Base-by-base conservation (phyloP, 345 rosid species). In the Pugionium dolabratum region DNA sequence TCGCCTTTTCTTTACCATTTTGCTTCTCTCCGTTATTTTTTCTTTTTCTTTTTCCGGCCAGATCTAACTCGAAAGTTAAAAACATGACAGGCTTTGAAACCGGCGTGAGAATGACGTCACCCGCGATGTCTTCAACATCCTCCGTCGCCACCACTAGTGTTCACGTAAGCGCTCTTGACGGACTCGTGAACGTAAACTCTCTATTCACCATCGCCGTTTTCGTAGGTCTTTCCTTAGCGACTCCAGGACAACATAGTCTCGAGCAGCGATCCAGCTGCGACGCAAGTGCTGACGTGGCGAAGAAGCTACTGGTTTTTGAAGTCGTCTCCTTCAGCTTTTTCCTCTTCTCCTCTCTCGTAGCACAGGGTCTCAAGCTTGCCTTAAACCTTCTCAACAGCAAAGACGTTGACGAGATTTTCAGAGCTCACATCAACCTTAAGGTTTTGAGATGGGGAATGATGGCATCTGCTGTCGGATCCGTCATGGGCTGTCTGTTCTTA, bases 161-260 rank as follows among this genome's bases (percentile, higher is more conserved):
- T 61, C 98, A 93, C 67, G 97, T 90, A 50, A 93, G 91, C 4
- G 99, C 99, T 39, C 86, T 93, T 7, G 97, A 93, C 47, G 98
- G 97, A 11, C 84, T 93, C 7, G 98, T 93, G 41, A 93, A 93
- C 76, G 98, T 90, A 1, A 90, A 93, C 85, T 93, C 97, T 4
- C 96, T 93, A 69, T 93, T 90, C 85, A 88, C 97, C 35, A 83
- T 90, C 66, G 98, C 98, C 27, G 97, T 90, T 61, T 93, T 93
- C 77, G 98, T 93, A 4, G 97, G 98, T 0, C 95, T 93, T 11
- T 88, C 97, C 37, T 48, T 93, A 33, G 78, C 98, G 1, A 75
- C 88, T 2, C 92, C 94, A 0, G 82, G 83, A 40, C 96, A 86
- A 67, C 91, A 42, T 69, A 90, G 97, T 82, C 92, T 90, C 33